Base-by-base conservation (phyloP, 2,329 filamentous ascomycete species). In the Fusarium oligoseptatum region DNA sequence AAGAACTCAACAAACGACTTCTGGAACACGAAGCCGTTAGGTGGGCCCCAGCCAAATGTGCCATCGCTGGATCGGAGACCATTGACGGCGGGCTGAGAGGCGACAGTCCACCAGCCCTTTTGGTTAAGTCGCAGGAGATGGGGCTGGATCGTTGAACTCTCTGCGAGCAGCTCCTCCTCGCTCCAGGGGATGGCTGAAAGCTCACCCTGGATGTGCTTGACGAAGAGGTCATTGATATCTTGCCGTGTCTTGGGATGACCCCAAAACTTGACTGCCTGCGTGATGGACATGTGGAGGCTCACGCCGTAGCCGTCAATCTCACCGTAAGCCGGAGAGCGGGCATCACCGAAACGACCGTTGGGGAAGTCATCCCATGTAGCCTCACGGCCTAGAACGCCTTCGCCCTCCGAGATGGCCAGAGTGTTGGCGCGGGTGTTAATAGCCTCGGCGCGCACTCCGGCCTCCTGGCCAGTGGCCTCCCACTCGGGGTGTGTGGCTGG, bases 321-420 rank as follows among this genome's bases (percentile, higher is more conserved):
- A 78, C 96, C 96, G 81, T 97, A 98, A 0, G 96, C 96, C 1
- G 95, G 95, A 3, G 95, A 98, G 62, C 96, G 91, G 6, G 95
- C 94, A 79, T 98, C 96, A 81, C 96, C 96, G 92, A 96, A 98
- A 65, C 96, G 91, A 32, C 96, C 97, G 85, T 98, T 98, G 73
- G 96, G 96, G 83, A 95, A 99, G 80, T 99, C 97, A 79, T 99
- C 97, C 97, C 97, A 99, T 1, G 97, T 99, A 37, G 97, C 97
- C 86, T 98, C 96, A 60, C 97, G 90, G 12, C 96, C 97, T 8
- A 98, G 87, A 4, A 93, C 89, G 27, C 96, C 97, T 79, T 98
- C 93, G 7, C 97, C 96, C 84, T 98, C 96, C 0, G 95, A 98
- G 67, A 98, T 98, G 32, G 95, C 95, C 11, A 98, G 89, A 1